These are phyloP conservation scores for Castanea sativa DNA, from an alignment of 306 rosid genomes.

Conservation along the genomic window DNA sequence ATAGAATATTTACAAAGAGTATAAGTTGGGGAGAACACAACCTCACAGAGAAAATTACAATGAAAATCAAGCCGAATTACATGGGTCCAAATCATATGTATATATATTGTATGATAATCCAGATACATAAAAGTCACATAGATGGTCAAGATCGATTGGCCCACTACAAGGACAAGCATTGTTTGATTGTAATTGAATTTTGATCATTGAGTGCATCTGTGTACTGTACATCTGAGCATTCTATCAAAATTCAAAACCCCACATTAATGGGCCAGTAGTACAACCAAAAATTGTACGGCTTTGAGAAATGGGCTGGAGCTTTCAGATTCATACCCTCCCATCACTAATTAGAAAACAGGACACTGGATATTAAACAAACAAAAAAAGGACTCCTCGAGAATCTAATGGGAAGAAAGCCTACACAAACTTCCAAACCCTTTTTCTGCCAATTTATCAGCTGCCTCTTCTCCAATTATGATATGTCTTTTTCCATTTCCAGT, in stretches of 20 bases:
- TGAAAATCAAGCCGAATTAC: not conserved
- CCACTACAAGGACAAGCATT: constrained; percentile 26
- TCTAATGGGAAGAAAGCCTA: constrained; percentile 46
- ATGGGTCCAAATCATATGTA: constrained; percentile 18
- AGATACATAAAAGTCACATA: not conserved
- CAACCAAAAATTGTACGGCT: constrained; percentile 36
- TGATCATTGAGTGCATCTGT: not conserved
- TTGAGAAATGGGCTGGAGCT: constrained; percentile 37
- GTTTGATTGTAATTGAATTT: constrained; percentile 22
- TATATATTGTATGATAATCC: not conserved
- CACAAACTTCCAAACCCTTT: constrained; percentile 6
- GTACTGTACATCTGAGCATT: not conserved
- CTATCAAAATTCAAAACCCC: constrained; percentile 6
- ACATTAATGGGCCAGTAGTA: not conserved
- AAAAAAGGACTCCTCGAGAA: constrained; percentile 37
- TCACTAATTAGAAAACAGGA: constrained; percentile 20
- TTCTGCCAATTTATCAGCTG: constrained; percentile 11
- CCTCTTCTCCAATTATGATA: constrained; percentile 5
- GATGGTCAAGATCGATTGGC: constrained; percentile 3
- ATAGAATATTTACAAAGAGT: too few relatives aligned
- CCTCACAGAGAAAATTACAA: too few relatives aligned
- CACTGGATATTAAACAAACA: constrained; percentile 11
- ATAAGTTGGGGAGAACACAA: too few relatives aligned
- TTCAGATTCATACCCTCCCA: constrained; percentile 18
- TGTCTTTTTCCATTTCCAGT: constrained; percentile 13